phyloP scores from a whole-genome alignment of 2,329 filamentous ascomycete genomes.

The Penicillium sp. region DNA sequence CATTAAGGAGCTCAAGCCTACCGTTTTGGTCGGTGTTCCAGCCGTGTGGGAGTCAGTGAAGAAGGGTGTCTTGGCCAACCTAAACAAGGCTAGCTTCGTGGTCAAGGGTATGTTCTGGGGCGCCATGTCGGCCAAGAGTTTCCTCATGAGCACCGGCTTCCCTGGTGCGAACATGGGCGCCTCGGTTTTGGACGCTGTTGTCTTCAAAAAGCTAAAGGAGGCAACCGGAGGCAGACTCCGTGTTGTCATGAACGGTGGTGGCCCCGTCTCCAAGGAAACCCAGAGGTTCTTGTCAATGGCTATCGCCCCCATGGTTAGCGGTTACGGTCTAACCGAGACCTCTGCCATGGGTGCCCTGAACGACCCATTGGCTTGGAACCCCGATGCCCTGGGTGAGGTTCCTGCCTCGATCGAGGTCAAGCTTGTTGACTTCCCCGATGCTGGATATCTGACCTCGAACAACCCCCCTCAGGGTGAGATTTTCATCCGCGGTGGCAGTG shows the following conservation, averaged over 20 bases:
- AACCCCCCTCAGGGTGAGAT: slow-evolving; percentile 88
- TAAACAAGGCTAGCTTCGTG: slow-evolving; percentile 69
- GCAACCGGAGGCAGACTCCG: slow-evolving; percentile 85
- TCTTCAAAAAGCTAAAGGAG: slow-evolving; percentile 90
- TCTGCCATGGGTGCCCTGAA: slow-evolving; percentile 60
- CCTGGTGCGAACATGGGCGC: slow-evolving; percentile 55
- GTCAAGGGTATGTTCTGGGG: slow-evolving; percentile 77
- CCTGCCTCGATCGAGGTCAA: slow-evolving; percentile 81
- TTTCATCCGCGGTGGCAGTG: slow-evolving; percentile 75
- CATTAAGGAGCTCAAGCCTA: slow-evolving; percentile 87
- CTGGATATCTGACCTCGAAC: slow-evolving; percentile 76
- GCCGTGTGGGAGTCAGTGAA: slow-evolving; percentile 97
- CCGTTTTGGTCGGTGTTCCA: slow-evolving; percentile 88
- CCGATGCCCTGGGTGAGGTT: slow-evolving; percentile 73
- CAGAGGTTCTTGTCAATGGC: slow-evolving; percentile 88
- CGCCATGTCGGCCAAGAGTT: slow-evolving; percentile 60
- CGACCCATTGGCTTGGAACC: slow-evolving; percentile 81
- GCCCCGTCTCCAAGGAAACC: slow-evolving; percentile 83
- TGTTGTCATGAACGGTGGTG: slow-evolving; percentile 91
- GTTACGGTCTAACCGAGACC: slow-evolving; percentile 94
- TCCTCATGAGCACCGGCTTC: slow-evolving; percentile 55
- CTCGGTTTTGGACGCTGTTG: slow-evolving; percentile 71
- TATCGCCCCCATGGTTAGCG: slow-evolving; percentile 88
- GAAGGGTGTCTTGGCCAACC: slow-evolving; percentile 83
- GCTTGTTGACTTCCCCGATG: slow-evolving; percentile 83